These are phyloP conservation scores for Beauveria australis DNA, from an alignment of 2,329 filamentous ascomycete species.

Conservation along the genomic window DNA sequence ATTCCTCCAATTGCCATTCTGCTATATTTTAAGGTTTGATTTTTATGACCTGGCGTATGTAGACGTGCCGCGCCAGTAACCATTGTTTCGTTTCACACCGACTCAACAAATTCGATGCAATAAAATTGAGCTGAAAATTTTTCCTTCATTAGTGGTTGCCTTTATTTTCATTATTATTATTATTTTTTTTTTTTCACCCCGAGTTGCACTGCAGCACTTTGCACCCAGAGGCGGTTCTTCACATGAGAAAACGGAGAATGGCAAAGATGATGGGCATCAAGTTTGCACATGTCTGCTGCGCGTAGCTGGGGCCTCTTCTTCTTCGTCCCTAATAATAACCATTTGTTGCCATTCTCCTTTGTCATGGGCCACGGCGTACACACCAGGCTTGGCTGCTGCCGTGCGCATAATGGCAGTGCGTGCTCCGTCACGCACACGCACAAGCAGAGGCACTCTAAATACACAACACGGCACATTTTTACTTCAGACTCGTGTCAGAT, in stretches of 20 bases:
- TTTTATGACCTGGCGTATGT: not conserved
- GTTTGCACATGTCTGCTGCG: not conserved
- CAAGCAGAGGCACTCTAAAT: not conserved
- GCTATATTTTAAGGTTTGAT: not conserved
- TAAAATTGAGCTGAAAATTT: not conserved
- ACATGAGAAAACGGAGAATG: not conserved
- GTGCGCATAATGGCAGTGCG: not conserved
- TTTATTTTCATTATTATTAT: not conserved
- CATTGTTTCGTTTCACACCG: not conserved
- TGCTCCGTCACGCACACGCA: not conserved
- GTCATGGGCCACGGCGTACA: too few species aligned
- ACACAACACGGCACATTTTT: not conserved
- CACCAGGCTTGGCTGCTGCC: not conserved
- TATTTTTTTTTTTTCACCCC: not conserved
- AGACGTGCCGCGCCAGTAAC: not conserved
- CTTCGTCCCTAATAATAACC: too few species aligned
- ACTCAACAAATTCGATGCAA: not conserved
- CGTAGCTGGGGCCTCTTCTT: too few species aligned
- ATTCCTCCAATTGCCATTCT: too few species aligned
- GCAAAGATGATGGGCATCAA: not conserved
- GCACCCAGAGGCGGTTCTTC: not conserved
- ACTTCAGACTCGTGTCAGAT: not conserved
- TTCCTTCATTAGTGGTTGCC: too few species aligned
- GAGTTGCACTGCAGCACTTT: too few species aligned
- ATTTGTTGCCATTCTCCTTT: too few species aligned